Percentiles rank a stretch among this genome's conserved stretches.
Evolutionary conservation across 192 early-diverging fungal genomes (phyloP).

Genomic region (Gamsiella multidivaricata): DNA sequence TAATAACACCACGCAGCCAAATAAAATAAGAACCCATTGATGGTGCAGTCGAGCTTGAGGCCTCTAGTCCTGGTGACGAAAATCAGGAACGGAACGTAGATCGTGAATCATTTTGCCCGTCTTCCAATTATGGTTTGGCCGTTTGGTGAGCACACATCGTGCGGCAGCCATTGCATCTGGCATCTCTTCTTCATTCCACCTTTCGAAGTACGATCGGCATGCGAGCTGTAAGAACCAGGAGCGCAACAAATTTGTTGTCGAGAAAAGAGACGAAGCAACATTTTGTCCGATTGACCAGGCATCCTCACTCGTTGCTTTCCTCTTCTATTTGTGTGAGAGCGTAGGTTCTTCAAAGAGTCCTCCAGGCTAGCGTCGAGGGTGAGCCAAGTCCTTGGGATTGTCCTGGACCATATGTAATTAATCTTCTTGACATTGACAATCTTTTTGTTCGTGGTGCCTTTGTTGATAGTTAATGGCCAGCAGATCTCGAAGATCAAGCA

Average conservation of each 20-base stretch:
- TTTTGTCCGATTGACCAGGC: background rate
- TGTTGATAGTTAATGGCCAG: constrained; percentile 69
- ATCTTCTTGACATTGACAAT: too few relatives aligned
- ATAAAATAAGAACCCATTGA: background rate
- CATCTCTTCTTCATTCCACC: constrained; percentile 4
- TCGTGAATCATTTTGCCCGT: background rate
- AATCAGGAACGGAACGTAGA: background rate
- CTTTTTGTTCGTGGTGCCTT: background rate
- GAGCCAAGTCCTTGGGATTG: too few relatives aligned
- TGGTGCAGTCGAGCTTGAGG: background rate
- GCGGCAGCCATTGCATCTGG: too few relatives aligned
- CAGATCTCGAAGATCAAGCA: constrained; percentile 83
- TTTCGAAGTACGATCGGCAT: background rate
- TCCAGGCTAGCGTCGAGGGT: constrained; percentile 58
- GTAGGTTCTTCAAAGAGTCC: constrained; percentile 56
- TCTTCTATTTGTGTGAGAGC: background rate
- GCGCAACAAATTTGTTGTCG: too few relatives aligned
- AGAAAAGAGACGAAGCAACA: background rate
- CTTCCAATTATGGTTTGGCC: too few relatives aligned
- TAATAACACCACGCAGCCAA: too few relatives aligned
- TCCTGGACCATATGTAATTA: too few relatives aligned
- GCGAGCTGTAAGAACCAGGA: constrained; percentile 42
- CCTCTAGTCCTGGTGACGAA: too few relatives aligned
- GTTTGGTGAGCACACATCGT: too few relatives aligned
- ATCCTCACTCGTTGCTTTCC: too few relatives aligned